phyloP scores from a whole-genome alignment of 306 rosid genomes.

The Rosa chinensis region DNA sequence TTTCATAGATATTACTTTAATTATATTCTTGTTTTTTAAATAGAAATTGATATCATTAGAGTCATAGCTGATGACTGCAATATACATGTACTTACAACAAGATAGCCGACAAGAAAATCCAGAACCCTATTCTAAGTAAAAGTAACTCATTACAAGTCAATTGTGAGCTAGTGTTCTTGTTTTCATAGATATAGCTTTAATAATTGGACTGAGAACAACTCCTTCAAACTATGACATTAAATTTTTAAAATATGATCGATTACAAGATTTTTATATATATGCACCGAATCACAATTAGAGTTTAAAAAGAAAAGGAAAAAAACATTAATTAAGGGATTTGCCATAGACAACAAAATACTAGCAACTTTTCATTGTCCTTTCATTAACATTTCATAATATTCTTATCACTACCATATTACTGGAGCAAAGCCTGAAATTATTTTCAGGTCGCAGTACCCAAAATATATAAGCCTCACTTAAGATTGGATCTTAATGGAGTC shows the following conservation, averaged over 20 bases:
- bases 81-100: too few species aligned
- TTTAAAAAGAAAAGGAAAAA: neutral
- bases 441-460: neutral
- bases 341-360: neutral
- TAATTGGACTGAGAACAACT: neutral
- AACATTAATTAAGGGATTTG: neutral
- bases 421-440: neutral
- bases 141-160: too few species aligned
- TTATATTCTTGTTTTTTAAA: too few species aligned
- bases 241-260: neutral
- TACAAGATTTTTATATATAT: neutral
- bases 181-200: neutral
- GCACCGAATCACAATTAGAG: neutral
- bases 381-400: neutral
- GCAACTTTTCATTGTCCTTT: neutral
- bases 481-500: constrained; percentile 39
- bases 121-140: too few species aligned
- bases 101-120: too few species aligned
- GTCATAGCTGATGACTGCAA: too few species aligned
- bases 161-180: neutral
- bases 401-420: neutral
- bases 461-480: neutral
- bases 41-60: too few species aligned
- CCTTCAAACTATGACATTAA: neutral
- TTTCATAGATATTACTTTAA: too few species aligned